Percentiles rank a stretch among this genome's conserved stretches.
phyloP scores from a whole-genome alignment of 78 protist species.

The Diacronema lutheri region DNA sequence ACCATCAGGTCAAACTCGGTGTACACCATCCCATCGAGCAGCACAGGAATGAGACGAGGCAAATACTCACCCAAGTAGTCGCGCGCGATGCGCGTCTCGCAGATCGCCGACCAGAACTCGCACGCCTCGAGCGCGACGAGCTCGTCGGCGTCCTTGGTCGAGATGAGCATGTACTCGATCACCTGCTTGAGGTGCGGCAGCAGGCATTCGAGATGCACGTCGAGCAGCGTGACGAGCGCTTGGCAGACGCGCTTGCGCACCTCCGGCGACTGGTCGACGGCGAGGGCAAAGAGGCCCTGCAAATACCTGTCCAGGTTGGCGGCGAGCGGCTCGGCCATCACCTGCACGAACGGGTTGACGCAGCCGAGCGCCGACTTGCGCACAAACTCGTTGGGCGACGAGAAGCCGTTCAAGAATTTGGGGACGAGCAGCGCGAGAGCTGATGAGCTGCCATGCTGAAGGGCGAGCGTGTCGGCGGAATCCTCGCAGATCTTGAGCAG shows the following conservation, averaged over 20 bases:
- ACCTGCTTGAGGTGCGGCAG: slow-evolving; percentile 45
- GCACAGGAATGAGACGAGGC: slow-evolving; percentile 35
- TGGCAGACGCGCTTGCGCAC: slow-evolving; percentile 49
- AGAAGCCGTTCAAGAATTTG: background rate
- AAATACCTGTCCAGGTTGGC: background rate
- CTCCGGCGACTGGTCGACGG: background rate
- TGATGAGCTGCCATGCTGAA: background rate
- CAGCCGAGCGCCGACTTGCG: slow-evolving; percentile 3
- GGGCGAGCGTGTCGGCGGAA: background rate
- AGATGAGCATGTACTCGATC: slow-evolving; percentile 51
- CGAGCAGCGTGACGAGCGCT: slow-evolving; percentile 52
- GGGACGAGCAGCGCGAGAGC: background rate
- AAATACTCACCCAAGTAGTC: background rate
- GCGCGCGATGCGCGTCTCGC: slow-evolving; percentile 21
- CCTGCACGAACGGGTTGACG: slow-evolving; percentile 26
- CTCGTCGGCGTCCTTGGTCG: slow-evolving; percentile 60
- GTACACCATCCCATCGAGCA: slow-evolving; percentile 72
- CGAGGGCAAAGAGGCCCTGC: slow-evolving; percentile 10
- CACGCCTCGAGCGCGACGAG: slow-evolving; percentile 73
- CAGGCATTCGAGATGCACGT: slow-evolving; percentile 38
- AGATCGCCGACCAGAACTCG: slow-evolving; percentile 78
- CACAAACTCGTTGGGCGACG: background rate
- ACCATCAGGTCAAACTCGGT: slow-evolving; percentile 43
- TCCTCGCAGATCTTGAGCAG: slow-evolving; percentile 40
- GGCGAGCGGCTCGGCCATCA: background rate